phyloP scores from a whole-genome alignment of 2,329 filamentous ascomycete species.

The Ophiocordyceps camponoti-floridani region DNA sequence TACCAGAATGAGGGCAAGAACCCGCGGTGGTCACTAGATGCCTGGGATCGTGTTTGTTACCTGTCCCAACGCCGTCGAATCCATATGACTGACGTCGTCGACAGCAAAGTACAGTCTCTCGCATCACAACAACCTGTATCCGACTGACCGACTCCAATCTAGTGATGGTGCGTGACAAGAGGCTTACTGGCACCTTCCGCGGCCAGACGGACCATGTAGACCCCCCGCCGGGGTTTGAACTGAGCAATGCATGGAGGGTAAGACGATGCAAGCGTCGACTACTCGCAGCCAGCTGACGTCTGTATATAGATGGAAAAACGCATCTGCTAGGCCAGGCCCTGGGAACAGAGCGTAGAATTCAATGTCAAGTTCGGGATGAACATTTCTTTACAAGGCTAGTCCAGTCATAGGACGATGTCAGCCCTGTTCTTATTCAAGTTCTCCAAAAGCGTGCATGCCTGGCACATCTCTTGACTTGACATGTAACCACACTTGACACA shows the following conservation, averaged over 20 bases:
- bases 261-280: constrained; percentile 4
- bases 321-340: neutral
- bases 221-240: constrained; percentile 41
- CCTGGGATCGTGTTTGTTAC: constrained; percentile 40
- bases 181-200: constrained; percentile 39
- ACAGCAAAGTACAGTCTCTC: constrained; percentile 32
- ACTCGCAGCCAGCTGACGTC: neutral
- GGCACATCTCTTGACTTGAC: constrained; percentile 84
- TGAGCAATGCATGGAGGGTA: constrained; percentile 49
- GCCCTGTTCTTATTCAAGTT: constrained; percentile 68
- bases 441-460: constrained; percentile 81
- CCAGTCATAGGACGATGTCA: constrained; percentile 32
- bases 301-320: constrained; percentile 29
- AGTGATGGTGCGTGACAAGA: constrained; percentile 50
- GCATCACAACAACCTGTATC: neutral
- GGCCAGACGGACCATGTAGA: constrained; percentile 37
- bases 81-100: constrained; percentile 10
- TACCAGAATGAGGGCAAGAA: constrained; percentile 43
- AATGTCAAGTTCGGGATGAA: neutral
- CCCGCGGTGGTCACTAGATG: constrained; percentile 39
- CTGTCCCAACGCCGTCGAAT: neutral
- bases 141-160: neutral
- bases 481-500: constrained; percentile 88
- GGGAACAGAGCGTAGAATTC: neutral
- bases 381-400: neutral